Base-by-base conservation (phyloP, 176 grass and related monocot species). In the Bromus sterilis region DNA sequence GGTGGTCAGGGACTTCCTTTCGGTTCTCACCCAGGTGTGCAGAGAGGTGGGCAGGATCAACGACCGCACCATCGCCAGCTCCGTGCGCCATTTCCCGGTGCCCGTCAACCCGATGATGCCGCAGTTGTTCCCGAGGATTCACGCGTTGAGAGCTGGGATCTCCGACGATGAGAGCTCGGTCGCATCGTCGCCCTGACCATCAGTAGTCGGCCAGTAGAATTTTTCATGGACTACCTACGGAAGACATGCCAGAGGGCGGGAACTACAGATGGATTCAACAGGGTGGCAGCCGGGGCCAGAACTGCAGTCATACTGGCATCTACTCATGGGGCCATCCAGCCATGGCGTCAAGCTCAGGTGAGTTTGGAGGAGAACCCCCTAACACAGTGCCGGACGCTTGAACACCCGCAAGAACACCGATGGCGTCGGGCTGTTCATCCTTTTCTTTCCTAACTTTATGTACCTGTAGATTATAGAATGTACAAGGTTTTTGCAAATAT, bases 1-100 rank as follows among this genome's bases (percentile, higher is more conserved):
- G 89, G 97, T 99, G 2, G 93, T 99, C 31, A 91, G 97, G 74
- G 97, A 99, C 66, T 96, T 99, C 70, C 85, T 99, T 8, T 57
- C 89, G 0, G 76, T 93, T 48, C 93, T 99, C 28, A 91, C 93
- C 60, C 85, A 90, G 64, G 97, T 99, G 8, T 99, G 97, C 87
- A 99, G 95, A 56, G 97, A 99, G 43, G 93, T 95, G 1, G 64
- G 91, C 21, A 89, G 53, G 73, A 91, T 86, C 55, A 95, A 98
- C 10, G 91, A 99, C 32, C 87, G 89, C 43, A 91, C 91, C 3
- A 88, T 88, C 4, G 85, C 88, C 63, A 93, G 89, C 76, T 90
- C 90, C 0, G 86, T 85, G 71, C 92, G 86, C 68, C 88, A 97
- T 77, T 97, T 97, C 84, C 94, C 94, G 0, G 83, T 97, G 55